These are phyloP conservation scores for Catharanthus roseus DNA, from an alignment of 257 asterid genomes.

Conservation along the genomic window DNA sequence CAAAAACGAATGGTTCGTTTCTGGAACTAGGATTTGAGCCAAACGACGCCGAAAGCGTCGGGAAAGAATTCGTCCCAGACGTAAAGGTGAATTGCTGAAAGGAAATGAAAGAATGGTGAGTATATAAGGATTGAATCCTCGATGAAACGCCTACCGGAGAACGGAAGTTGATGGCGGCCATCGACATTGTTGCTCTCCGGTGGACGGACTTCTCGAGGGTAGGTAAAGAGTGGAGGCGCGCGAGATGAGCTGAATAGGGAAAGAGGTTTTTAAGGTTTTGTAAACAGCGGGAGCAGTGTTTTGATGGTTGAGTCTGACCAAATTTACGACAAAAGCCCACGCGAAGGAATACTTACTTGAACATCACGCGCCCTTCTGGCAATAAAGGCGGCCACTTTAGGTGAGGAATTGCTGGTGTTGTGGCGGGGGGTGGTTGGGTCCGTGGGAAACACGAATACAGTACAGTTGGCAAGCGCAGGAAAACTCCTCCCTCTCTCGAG, in stretches of 20 bases:
- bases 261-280: not conserved
- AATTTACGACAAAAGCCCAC: not conserved
- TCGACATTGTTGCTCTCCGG: conserved; percentile 16
- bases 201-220: not conserved
- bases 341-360: not conserved
- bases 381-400: not conserved
- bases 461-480: too few relatives aligned
- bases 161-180: conserved; percentile 25
- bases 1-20: conserved; percentile 16
- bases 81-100: conserved; percentile 16
- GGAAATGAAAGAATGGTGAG: conserved; percentile 9
- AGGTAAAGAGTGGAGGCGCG: not conserved
- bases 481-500: not conserved
- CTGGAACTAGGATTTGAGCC: conserved; percentile 16
- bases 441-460: too few relatives aligned
- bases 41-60: conserved; percentile 15
- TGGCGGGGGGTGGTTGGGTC: too few relatives aligned
- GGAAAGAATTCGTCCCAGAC: conserved; percentile 10
- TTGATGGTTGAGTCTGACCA: not conserved
- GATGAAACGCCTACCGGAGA: conserved; percentile 9
- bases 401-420: not conserved
- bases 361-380: not conserved
- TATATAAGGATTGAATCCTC: not conserved
- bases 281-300: not conserved
- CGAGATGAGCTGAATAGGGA: not conserved